Evolutionary conservation across 1,284 basidiomycete species (phyloP), one percentile per base, ranked within the genome.

Genomic region (Microbotryomycetes sp.): DNA sequence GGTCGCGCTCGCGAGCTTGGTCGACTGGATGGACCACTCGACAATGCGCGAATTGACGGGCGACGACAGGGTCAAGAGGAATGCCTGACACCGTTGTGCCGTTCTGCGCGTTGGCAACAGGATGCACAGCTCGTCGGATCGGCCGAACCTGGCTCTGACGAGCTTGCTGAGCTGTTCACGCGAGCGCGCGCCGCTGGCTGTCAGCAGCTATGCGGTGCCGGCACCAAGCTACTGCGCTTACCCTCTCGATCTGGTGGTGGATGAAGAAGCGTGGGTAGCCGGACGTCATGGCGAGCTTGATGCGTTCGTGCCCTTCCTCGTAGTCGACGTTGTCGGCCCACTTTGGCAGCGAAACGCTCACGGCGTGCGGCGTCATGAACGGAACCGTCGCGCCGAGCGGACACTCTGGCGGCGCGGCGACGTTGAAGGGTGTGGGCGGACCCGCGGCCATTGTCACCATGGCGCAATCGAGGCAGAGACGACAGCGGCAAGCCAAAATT

Each of bases 231-330:
- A n/a, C n/a, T n/a, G 52, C 11, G 65, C 82, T 65, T 71, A 91
- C 92, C 80, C 91, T 89, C 73, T 85, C 84, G 41, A 97, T 92
- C 66, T 82, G 87, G 26, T 84, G 79, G 75, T 97, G 91, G 57
- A 98, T 88, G 75, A 96, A 97, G 78, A 98, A 99, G 52, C 96
- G 80, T 0, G 96, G 96, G 73, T 98, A 99, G n/a, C 94, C 96
- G 4, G 86, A 85, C 59, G 88, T 82, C 91, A 97, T 93, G 18
- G 78, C 80, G 59, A 89, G 82, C 2, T 87, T 74, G 5, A 98
- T 85, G 41, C 91, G 81, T 69, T 85, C 83, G n/a, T 88, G 85
- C 15, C 91, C 91, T 71, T 92, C 88, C 75, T 97, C 94, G 71
- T 97, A 99, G 15, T 82, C 93, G 52, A 98, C 83, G 69, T 88